Evolutionary conservation across 2,329 filamentous ascomycete genomes (phyloP).

Genomic region (Aspergillus sp.): DNA sequence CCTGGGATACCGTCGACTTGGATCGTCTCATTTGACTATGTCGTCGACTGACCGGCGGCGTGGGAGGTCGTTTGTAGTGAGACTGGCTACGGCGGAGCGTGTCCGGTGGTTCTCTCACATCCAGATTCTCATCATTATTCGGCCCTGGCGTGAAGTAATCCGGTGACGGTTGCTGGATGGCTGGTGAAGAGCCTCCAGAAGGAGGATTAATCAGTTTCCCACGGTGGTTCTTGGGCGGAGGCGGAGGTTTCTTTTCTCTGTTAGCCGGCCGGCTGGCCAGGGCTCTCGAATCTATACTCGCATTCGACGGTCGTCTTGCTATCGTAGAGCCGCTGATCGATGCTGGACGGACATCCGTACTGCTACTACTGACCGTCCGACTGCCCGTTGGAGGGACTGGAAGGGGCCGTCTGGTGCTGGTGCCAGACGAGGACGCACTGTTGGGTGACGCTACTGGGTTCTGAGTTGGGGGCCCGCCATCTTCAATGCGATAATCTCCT

Average conservation of each 20-base stretch:
- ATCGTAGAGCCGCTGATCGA: constrained; percentile 43
- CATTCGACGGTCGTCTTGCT: constrained; percentile 48
- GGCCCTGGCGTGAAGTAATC: constrained; percentile 28
- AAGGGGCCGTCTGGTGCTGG: neutral
- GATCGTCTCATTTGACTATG: constrained; percentile 38
- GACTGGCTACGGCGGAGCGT: constrained; percentile 24
- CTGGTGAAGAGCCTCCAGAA: constrained; percentile 13
- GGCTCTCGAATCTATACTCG: constrained; percentile 41
- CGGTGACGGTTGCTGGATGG: constrained; percentile 28
- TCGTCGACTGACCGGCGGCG: constrained; percentile 42
- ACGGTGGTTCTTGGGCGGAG: constrained; percentile 65
- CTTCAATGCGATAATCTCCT: constrained; percentile 5
- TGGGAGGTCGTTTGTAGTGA: constrained; percentile 37
- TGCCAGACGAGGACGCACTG: no score
- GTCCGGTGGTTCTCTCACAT: constrained; percentile 8
- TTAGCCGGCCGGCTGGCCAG: constrained; percentile 20
- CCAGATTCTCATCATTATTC: constrained; percentile 7
- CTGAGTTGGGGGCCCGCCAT: constrained; percentile 1
- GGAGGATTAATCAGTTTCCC: constrained; percentile 59
- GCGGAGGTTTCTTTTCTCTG: constrained; percentile 58
- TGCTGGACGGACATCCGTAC: constrained; percentile 27
- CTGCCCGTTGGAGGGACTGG: constrained; percentile 4
- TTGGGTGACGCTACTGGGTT: no score
- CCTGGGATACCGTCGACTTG: constrained; percentile 27
- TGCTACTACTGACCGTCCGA: constrained; percentile 38